Conservation (phyloP, 441 rosid species). For the Brassica balearica region DNA sequence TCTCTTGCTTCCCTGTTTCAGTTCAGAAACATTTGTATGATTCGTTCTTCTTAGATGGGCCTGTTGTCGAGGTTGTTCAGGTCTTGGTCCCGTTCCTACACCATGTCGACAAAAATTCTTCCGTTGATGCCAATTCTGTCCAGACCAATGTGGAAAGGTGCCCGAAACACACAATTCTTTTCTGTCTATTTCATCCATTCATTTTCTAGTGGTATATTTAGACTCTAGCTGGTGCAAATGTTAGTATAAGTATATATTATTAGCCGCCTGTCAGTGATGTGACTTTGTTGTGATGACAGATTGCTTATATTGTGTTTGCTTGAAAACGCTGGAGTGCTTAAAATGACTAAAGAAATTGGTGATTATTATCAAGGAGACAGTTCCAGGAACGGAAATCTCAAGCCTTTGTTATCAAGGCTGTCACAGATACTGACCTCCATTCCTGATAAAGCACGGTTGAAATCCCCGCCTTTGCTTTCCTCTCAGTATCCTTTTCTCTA, state of each 20-base stretch:
- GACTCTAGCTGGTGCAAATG: not conserved
- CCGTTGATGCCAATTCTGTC: slow-evolving; percentile 56
- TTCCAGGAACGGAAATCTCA: slow-evolving; percentile 45
- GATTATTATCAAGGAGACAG: slow-evolving; percentile 41
- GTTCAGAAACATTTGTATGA: slow-evolving; percentile 77
- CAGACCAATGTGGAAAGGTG: slow-evolving; percentile 83
- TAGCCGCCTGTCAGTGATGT: slow-evolving; percentile 14
- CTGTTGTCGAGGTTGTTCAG: slow-evolving; percentile 77
- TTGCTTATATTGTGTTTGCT: slow-evolving; percentile 76
- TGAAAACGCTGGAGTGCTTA: slow-evolving; percentile 73
- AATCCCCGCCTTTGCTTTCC: slow-evolving; percentile 67
- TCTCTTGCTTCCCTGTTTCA: slow-evolving; percentile 85
- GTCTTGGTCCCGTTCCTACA: slow-evolving; percentile 74
- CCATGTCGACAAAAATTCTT: slow-evolving; percentile 43
- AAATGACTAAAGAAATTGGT: slow-evolving; percentile 63
- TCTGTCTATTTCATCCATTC: not conserved
- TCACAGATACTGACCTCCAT: slow-evolving; percentile 82
- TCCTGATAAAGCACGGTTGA: slow-evolving; percentile 87
- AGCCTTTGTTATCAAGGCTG: slow-evolving; percentile 57
- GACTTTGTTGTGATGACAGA: slow-evolving; percentile 53
- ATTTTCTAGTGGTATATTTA: not conserved
- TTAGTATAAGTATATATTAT: not conserved
- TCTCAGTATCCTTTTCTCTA: slow-evolving; percentile 86
- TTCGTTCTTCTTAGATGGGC: slow-evolving; percentile 77
- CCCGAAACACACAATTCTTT: slow-evolving; percentile 16